phyloP scores from a whole-genome alignment of 1,139 yeast genomes.

The Candida sanyaensis region DNA sequence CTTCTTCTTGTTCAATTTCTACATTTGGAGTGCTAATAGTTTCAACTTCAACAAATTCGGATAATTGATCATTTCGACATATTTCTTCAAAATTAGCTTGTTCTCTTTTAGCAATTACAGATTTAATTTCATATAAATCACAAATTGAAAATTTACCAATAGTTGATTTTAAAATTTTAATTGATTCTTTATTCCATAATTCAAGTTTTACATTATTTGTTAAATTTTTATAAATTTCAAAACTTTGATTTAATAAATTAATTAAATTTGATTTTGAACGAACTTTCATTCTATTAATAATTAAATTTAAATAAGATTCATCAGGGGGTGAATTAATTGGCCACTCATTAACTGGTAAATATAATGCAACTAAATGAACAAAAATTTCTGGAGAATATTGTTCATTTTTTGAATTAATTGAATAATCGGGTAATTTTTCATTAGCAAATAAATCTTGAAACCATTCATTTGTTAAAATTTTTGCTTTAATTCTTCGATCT shows the following conservation, averaged over 20 bases:
- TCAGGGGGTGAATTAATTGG: conserved; percentile 12
- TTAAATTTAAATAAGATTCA: conserved; percentile 3
- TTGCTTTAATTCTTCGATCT: conserved; percentile 23
- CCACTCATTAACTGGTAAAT: conserved; percentile 20
- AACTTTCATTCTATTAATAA: conserved; percentile 6
- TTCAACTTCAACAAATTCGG: conserved; percentile 15
- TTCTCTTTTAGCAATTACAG: conserved; percentile 14
- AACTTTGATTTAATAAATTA: conserved; percentile 11
- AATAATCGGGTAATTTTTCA: conserved; percentile 6
- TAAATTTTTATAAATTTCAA: conserved; percentile 14
- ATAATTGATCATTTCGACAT: conserved; percentile 17
- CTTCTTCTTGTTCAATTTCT: conserved; percentile 2
- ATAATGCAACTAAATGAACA: conserved; percentile 17
- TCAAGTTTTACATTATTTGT: conserved; percentile 9
- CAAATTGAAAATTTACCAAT: conserved; percentile 15
- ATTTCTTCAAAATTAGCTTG: conserved; percentile 16
- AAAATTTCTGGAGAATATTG: conserved; percentile 12
- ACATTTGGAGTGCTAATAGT: not conserved
- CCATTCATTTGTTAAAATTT: conserved; percentile 18
- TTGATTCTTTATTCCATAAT: conserved; percentile 15
- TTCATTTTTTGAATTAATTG: not conserved
- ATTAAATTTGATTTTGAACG: conserved; percentile 6
- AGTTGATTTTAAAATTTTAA: conserved; percentile 11
- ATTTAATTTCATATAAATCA: conserved; percentile 16
- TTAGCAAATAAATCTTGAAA: conserved; percentile 18